Base-by-base conservation (phyloP, 1,284 basidiomycete genomes). In the Lentinula novae-zelandiae region DNA sequence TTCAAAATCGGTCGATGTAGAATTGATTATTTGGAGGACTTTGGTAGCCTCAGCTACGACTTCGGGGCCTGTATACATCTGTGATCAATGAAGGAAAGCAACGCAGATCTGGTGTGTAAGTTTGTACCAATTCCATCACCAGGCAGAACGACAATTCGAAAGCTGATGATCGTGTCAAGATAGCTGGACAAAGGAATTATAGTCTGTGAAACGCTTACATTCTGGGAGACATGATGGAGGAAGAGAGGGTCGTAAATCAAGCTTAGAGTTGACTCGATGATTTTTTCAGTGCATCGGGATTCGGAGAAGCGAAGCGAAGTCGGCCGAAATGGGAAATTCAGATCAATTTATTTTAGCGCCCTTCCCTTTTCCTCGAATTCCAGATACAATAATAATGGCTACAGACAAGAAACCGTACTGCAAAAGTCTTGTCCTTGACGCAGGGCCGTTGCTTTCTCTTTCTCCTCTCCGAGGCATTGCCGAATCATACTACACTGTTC, bases 41-140 rank as follows among this genome's bases (percentile, higher is more conserved):
- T 90, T 87, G 36, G 89, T 82, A 12, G 96, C 97, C 76, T 99
- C 89, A n/a, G 78, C 83, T 40, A 95, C 83, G 39, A 99, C 95
- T 71, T 97, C 94, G 46, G 97, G 97, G 39, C 97, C 95, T 96
- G 68, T 56, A 50, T 31, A 22, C 22, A 10, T 7, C 34, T 27
- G 27, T 4, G 27, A 27, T 31, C n/a, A 48, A 65, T 51, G 53
- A 7, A 44, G 38, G 51, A 34, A 15, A 46, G 55, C 62, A 42
- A 56, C 44, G 60, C 27, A 22, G 53, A 57, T 40, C 34, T 39
- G 55, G 27, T 51, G 36, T 42, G 17, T 66, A 15, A 64, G 65
- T 33, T 72, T 80, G 58, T 70, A 94, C 94, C 96, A 69, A 99
- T 99, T 66, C 97, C 97, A 78, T 99, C 97, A 62, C 97, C 97